phyloP scores from a whole-genome alignment of 768 basidiomycete species.

The Lyophyllum semitale region DNA sequence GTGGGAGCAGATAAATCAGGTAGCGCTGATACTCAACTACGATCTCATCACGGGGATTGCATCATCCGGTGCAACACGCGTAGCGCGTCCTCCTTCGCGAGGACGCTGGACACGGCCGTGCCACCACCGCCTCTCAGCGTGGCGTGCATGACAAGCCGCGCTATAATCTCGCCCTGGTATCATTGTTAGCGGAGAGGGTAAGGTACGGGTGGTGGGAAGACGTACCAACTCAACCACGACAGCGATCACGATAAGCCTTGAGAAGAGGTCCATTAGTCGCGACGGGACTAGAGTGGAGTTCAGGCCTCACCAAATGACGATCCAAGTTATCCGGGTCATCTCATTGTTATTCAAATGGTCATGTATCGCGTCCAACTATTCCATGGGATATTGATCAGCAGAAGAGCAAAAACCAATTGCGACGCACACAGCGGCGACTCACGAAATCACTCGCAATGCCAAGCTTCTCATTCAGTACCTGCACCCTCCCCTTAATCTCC shows the following conservation, averaged over 20 bases:
- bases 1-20: too few species aligned
- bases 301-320: constrained; percentile 45
- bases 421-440: constrained; percentile 29
- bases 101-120: constrained; percentile 7
- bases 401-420: neutral
- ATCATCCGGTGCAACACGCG: constrained; percentile 45
- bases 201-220: constrained; percentile 10
- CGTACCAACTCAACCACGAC: constrained; percentile 84
- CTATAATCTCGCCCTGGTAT: constrained; percentile 76
- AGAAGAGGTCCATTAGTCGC: constrained; percentile 20
- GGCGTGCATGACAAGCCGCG: constrained; percentile 72
- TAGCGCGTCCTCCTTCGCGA: constrained; percentile 41
- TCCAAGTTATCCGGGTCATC: constrained; percentile 85
- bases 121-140: constrained; percentile 32
- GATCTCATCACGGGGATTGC: constrained; percentile 7
- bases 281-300: constrained; percentile 20
- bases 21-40: neutral
- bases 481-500: constrained; percentile 83
- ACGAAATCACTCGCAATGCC: constrained; percentile 89
- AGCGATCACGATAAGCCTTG: constrained; percentile 86
- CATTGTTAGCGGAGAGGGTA: neutral
- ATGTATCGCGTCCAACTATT: constrained; percentile 90
- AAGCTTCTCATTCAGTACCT: constrained; percentile 85
- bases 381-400: constrained; percentile 21
- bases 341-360: constrained; percentile 89